Percentiles rank a stretch among this genome's conserved stretches.
These are phyloP conservation scores for Cystobasidium ongulense DNA, from an alignment of 768 basidiomycete species.

Conservation along the genomic window DNA sequence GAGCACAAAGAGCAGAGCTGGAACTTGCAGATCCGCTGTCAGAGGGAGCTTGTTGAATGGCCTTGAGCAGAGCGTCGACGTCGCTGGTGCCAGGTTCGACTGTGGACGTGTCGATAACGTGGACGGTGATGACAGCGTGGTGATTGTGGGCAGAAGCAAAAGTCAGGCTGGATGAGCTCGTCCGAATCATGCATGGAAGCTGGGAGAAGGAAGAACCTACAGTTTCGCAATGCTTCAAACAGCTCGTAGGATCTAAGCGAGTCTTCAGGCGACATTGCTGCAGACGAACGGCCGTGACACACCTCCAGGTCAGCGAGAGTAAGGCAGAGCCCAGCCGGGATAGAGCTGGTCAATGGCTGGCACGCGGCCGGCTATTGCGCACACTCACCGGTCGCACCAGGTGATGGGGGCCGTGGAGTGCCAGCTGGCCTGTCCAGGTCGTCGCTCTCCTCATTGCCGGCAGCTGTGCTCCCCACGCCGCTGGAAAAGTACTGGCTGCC, in stretches of 20 bases:
- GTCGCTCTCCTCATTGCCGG: neutral
- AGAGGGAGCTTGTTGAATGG: neutral
- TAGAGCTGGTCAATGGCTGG: neutral
- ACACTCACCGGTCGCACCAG: neutral
- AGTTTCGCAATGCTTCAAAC: slow-evolving; percentile 20
- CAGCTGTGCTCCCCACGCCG: neutral
- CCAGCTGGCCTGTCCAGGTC: neutral
- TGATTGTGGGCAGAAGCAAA: neutral
- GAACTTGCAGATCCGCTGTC: neutral
- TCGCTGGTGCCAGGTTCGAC: slow-evolving; percentile 27
- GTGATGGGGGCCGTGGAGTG: neutral
- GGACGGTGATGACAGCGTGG: neutral
- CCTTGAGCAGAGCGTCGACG: neutral
- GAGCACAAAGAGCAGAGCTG: neutral
- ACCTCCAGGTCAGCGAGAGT: neutral
- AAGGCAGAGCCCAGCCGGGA: neutral
- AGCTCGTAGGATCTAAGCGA: slow-evolving; percentile 19
- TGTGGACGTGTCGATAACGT: neutral
- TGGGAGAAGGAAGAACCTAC: neutral
- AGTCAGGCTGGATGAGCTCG: neutral
- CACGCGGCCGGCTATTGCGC: no score
- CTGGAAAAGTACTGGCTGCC: slow-evolving; percentile 18
- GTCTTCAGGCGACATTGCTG: slow-evolving; percentile 26
- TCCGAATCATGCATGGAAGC: neutral
- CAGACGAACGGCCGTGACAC: neutral